Conservation (phyloP, 352 stramenopile species). For the Saprolegnia parasitica region DNA sequence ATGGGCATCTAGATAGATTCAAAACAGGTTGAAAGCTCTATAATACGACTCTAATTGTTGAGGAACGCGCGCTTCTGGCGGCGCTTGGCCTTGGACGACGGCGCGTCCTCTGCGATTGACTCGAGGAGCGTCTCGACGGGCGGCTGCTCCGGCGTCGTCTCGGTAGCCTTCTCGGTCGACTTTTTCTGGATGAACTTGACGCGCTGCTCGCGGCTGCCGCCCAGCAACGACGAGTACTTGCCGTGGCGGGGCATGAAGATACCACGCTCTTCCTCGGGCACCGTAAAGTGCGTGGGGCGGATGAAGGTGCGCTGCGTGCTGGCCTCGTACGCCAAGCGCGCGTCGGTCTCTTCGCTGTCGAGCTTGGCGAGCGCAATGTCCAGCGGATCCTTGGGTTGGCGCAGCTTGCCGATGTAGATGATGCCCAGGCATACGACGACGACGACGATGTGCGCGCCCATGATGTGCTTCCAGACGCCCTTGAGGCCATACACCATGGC, state of each 20-base stretch:
- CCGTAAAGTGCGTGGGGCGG: constrained; percentile 66
- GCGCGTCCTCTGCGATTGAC: background rate
- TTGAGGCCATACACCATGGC: constrained; percentile 5
- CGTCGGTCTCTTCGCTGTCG: constrained; percentile 54
- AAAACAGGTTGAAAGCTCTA: background rate
- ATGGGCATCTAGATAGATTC: background rate
- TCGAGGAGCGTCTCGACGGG: background rate
- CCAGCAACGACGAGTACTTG: constrained; percentile 70
- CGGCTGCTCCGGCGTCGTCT: background rate
- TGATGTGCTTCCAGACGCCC: constrained; percentile 20
- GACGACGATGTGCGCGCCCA: constrained; percentile 7
- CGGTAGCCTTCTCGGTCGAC: background rate
- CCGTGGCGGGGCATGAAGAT: constrained; percentile 77
- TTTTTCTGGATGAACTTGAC: constrained; percentile 62
- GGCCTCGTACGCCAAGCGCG: constrained; percentile 33
- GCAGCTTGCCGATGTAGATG: constrained; percentile 15
- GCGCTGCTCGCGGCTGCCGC: constrained; percentile 54
- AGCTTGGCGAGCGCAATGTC: constrained; percentile 61
- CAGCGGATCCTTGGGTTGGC: constrained; percentile 23
- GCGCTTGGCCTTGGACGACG: background rate
- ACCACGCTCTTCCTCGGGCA: constrained; percentile 47
- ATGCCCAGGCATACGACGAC: constrained; percentile 4
- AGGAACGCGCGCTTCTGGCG: background rate
- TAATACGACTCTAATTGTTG: background rate
- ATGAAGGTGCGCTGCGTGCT: constrained; percentile 40